phyloP scores from a whole-genome alignment of 202 grass and related monocot species.

The Digitaria exilis region DNA sequence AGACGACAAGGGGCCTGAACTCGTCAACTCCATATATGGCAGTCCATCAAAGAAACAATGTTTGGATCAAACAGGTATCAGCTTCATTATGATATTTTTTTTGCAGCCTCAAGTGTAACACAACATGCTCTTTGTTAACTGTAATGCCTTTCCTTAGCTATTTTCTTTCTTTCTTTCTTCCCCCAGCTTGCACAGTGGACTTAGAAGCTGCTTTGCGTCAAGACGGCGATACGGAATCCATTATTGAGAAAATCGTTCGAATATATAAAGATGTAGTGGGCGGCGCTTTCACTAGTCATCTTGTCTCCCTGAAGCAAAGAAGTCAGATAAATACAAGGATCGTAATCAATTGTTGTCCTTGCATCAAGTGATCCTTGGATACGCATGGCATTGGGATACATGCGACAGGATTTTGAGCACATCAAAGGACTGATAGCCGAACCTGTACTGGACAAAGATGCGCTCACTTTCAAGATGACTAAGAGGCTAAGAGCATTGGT shows the following conservation, averaged over 20 bases:
- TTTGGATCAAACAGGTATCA: not conserved
- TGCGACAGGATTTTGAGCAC: no score
- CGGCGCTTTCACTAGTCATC: not conserved
- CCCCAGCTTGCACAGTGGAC: not conserved
- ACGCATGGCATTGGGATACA: no score
- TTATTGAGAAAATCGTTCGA: not conserved
- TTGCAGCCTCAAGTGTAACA: no score
- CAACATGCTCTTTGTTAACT: no score
- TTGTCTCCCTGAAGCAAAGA: not conserved
- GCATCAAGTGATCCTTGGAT: not conserved
- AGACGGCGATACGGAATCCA: not conserved
- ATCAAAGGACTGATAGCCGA: no score
- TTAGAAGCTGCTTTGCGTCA: not conserved
- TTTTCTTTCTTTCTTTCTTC: not conserved
- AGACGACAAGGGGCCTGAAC: not conserved
- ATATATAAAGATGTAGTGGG: not conserved
- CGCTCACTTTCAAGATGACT: no score
- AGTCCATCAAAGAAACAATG: not conserved
- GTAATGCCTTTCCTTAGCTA: no score
- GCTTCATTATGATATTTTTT: no score
- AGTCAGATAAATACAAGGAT: not conserved
- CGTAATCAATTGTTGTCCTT: not conserved
- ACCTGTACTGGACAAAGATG: no score
- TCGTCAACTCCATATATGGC: not conserved
- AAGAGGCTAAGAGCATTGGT: no score